Base-by-base conservation (phyloP, 257 asterid genomes). In the Nicotiana tabacum region DNA sequence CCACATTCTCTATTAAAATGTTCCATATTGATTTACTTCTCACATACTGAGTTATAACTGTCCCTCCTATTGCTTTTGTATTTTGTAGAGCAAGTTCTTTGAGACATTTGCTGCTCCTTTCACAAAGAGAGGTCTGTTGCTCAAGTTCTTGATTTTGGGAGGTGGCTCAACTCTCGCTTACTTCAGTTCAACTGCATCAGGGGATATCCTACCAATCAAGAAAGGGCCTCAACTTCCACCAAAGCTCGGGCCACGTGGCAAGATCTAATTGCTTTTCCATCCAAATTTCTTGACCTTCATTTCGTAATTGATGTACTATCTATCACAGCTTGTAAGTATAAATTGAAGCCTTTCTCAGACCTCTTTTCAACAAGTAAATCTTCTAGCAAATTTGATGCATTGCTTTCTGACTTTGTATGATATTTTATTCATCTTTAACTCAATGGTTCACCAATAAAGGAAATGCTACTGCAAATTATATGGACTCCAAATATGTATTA, bases 71-170 rank as follows among this genome's bases (percentile, higher is more conserved):
- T n/a, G 15, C 2, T 11, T 66, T 3, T 43, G 46, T 21, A 35
- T 66, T 81, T 83, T 86, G 84, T 91, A 95, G 98, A 95, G 99
- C 94, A 94, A 95, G 87, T 95, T 95, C 89, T 95, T 95, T 58
- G 97, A 94, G 89, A 95, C 99, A 83, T 94, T 95, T 90, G 99
- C 97, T 65, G 97, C 97, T 77, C 99, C 98, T 29, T 95, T 95
- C 93, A 94, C 98, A 89, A 94, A 94, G 90, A 95, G 99, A 90
- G 98, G 98, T 37, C 84, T 95, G 83, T 83, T 96, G 97, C 96
- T 96, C 86, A 94, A 96, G 76, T 96, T 94, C 94, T 91, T 94
- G 97, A 88, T 96, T n/a, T 21, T 96, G 60, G 97, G 97, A 84
- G 98, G 99, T 55, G 98, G 98, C 57, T 85, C 93, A 77, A 90